These are phyloP conservation scores for Colletotrichum australisinense DNA, from an alignment of 2,329 filamentous ascomycete genomes.

Conservation along the genomic window DNA sequence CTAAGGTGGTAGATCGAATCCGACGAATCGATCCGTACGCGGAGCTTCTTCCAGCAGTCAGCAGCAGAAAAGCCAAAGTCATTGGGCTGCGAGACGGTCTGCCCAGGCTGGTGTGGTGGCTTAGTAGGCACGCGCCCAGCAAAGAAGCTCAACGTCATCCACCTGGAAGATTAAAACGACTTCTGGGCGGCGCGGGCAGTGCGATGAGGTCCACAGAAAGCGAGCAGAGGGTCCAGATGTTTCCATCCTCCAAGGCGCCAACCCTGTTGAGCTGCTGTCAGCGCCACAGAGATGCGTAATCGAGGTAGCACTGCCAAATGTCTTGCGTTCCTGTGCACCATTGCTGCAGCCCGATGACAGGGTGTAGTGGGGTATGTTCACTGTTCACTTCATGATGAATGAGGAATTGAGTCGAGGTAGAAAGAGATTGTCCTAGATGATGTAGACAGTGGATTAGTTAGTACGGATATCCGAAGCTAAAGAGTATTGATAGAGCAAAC, in stretches of 20 bases:
- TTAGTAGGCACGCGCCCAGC: conserved; percentile 29
- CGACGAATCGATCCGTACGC: not conserved
- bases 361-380: too few relatives aligned
- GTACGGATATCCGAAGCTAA: not conserved
- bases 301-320: conserved; percentile 17
- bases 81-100: conserved; percentile 9
- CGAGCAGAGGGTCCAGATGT: not conserved
- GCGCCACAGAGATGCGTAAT: conserved; percentile 35
- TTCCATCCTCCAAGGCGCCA: conserved; percentile 9
- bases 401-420: not conserved
- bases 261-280: conserved; percentile 18
- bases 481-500: not conserved
- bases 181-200: conserved; percentile 24
- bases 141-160: conserved; percentile 26
- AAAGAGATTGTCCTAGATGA: not conserved
- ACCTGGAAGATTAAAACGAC: not conserved
- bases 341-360: not conserved
- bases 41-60: not conserved
- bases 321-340: not conserved
- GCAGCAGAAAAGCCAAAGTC: not conserved
- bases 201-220: conserved; percentile 10
- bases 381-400: not conserved
- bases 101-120: conserved; percentile 11
- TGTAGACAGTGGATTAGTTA: not conserved
- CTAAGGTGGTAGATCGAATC: not conserved